Conservation (phyloP, 2,329 filamentous ascomycete genomes). For the Apiospora aurea region DNA sequence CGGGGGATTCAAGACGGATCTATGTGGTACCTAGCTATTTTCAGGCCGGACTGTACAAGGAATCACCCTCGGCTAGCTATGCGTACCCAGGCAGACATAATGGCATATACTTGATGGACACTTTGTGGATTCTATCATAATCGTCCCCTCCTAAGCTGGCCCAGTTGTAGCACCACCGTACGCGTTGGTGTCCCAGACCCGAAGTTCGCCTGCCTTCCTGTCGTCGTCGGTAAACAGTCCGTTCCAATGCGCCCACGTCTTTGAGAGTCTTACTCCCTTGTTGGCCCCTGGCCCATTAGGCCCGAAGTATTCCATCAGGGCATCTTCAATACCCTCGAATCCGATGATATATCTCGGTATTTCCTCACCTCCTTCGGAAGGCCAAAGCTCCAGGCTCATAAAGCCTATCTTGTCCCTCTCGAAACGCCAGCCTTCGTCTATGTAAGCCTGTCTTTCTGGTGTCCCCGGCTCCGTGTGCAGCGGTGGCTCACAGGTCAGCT, state of each 20-base stretch:
- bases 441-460: slow-evolving; percentile 70
- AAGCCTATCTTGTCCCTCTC: slow-evolving; percentile 72
- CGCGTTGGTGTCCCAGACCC: slow-evolving; percentile 59
- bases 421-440: slow-evolving; percentile 92
- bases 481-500: slow-evolving; percentile 89
- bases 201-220: slow-evolving; percentile 61
- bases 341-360: slow-evolving; percentile 66
- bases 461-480: slow-evolving; percentile 68
- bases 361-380: slow-evolving; percentile 43
- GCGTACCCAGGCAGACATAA: not conserved
- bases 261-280: slow-evolving; percentile 51
- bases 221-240: slow-evolving; percentile 69
- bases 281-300: slow-evolving; percentile 45
- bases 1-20: no score
- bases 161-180: slow-evolving; percentile 28
- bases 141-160: not conserved
- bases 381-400: slow-evolving; percentile 61
- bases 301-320: slow-evolving; percentile 54
- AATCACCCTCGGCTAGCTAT: not conserved
- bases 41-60: no score
- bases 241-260: slow-evolving; percentile 65
- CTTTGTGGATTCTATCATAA: not conserved
- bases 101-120: not conserved
- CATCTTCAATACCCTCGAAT: slow-evolving; percentile 63
- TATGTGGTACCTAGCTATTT: no score